These are phyloP conservation scores for Nepenthes mirabilis DNA, from an alignment of 148 eudicot species.

Conservation along the genomic window DNA sequence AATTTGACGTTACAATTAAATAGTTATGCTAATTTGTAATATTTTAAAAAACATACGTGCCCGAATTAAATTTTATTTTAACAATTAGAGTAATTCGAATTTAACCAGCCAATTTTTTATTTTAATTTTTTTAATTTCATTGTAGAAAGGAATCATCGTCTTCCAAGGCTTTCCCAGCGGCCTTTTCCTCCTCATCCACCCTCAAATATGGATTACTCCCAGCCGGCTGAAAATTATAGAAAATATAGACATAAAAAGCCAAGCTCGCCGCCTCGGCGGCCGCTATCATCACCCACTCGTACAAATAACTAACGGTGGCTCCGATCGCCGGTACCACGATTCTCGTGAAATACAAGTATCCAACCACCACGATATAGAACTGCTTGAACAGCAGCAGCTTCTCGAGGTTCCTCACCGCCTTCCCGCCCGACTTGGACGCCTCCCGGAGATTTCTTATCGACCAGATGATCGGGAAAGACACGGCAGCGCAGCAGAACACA, in stretches of 20 bases:
- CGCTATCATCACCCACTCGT: conserved; percentile 13
- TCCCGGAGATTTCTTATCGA: conserved; percentile 16
- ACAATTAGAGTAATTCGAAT: no score
- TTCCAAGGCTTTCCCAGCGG: conserved; percentile 5
- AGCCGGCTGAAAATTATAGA: conserved; percentile 17
- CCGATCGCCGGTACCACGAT: conserved; percentile 14
- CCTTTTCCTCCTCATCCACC: conserved; percentile 14
- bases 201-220: conserved; percentile 16
- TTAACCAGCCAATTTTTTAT: no score
- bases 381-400: conserved; percentile 20
- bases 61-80: no score
- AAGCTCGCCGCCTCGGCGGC: conserved; percentile 19
- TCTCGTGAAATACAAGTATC: conserved; percentile 21
- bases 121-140: background rate
- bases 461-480: conserved; percentile 25
- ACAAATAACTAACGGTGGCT: conserved; percentile 9
- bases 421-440: conserved; percentile 22
- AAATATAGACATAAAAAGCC: conserved; percentile 14
- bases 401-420: conserved; percentile 18
- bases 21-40: no score
- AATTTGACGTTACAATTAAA: no score
- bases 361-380: conserved; percentile 21
- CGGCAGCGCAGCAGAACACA: conserved; percentile 18
- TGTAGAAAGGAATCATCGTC: background rate
- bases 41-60: no score